Conservation (phyloP, 441 rosid species). For the Eruca vesicaria region DNA sequence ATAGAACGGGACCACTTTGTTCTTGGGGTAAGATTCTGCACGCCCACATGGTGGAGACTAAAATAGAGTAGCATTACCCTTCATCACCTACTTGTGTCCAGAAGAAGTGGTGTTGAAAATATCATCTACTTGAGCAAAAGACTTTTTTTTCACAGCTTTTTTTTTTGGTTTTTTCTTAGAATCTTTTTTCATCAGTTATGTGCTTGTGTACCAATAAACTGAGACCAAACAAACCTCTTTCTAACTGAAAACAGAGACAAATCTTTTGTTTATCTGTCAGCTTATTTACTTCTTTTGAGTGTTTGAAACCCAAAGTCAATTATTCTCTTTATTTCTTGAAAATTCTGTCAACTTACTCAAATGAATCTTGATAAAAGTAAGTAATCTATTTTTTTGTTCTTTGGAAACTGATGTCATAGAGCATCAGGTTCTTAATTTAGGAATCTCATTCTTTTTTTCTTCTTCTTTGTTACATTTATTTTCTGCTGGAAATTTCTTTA, state of each 20-base stretch:
- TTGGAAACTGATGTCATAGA: slow-evolving; percentile 32
- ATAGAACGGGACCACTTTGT: slow-evolving; percentile 1
- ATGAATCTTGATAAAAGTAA: slow-evolving; percentile 45
- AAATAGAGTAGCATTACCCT: slow-evolving; percentile 24
- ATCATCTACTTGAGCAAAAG: slow-evolving; percentile 23
- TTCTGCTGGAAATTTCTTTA: neutral
- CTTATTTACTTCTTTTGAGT: slow-evolving; percentile 17
- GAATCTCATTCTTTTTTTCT: neutral
- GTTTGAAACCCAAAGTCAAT: slow-evolving; percentile 33
- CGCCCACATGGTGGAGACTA: slow-evolving; percentile 36
- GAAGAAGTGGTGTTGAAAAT: slow-evolving; percentile 27
- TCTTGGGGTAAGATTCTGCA: slow-evolving; percentile 43
- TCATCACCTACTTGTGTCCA: slow-evolving; percentile 27
- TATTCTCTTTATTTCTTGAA: neutral
- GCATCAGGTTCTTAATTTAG: slow-evolving; percentile 28
- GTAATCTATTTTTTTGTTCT: slow-evolving; percentile 30
- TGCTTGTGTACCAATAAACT: slow-evolving; percentile 21
- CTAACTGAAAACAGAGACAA: slow-evolving; percentile 25
- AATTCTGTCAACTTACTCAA: slow-evolving; percentile 26
- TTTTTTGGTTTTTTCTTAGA: slow-evolving; percentile 22
- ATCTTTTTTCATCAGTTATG: slow-evolving; percentile 26
- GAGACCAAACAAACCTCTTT: slow-evolving; percentile 22
- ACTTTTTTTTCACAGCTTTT: neutral
- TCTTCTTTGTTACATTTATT: slow-evolving; percentile 27
- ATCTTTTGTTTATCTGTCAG: slow-evolving; percentile 21